Base-by-base conservation (phyloP, 306 rosid species). In the Castanopsis chinensis region DNA sequence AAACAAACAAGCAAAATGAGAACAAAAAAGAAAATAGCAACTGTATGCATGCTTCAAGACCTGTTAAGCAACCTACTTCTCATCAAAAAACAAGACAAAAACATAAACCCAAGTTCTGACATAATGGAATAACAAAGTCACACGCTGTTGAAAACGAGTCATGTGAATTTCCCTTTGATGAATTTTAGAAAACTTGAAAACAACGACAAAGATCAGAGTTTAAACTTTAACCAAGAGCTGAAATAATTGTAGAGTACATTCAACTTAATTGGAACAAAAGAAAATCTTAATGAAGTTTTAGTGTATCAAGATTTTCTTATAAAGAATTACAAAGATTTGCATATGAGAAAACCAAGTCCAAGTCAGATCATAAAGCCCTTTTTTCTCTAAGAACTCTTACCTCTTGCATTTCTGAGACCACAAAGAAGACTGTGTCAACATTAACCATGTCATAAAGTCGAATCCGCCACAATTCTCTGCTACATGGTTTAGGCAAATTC, bases 391-490 rank as follows among this genome's bases (percentile, higher is more conserved):
- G 45, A 65, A 32, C n/a, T 25, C 20, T 75, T 17, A 88, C 97
- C 94, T 90, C 92, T 37, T 90, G 97, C 86, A 87, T 60, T 83
- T 96, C 93, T 41, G 91, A 83, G 81, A 91, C 89, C 72, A 91
- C 99, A 82, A 91, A 90, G 83, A 85, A 93, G 72, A 93, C 75
- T 51, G 90, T 74, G 59, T 87, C 87, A 54, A 85, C 83, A 87
- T 93, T 87, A 75, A 88, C 82, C 15, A 94, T 80, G 84, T 96
- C 98, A 82, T 96, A 93, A 64, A 96, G 89, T 28, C 98, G 85
- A 71, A 93, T 87, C 75, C 97, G 89, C 55, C 91, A 79, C 80
- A 96, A 78, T 83, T 91, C 98, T 89, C 99, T 90, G 82, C 88
- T 83, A 81, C 93, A 87, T 6, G 79, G 89, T 72, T 52, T 71